phyloP scores from a whole-genome alignment of 331 rosid species.

The Dryas integrifolia region DNA sequence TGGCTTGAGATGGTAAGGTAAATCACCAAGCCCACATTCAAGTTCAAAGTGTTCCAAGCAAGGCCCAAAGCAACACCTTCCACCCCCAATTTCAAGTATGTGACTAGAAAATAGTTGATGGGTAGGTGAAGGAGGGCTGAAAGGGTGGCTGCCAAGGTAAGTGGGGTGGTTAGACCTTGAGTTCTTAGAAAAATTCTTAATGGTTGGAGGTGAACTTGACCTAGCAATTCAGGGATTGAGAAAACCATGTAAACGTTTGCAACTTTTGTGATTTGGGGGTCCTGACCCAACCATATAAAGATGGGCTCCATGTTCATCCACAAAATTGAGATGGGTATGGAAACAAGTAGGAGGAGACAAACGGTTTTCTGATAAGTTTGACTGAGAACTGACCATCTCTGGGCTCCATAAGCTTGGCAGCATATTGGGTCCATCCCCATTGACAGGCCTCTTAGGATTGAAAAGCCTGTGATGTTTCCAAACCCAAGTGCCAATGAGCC shows the following conservation, averaged over 20 bases:
- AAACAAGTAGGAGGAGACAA: slow-evolving; percentile 67
- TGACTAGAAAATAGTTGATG: slow-evolving; percentile 58
- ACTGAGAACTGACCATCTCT: slow-evolving; percentile 64
- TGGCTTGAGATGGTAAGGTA: slow-evolving; percentile 58
- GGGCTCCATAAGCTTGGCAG: slow-evolving; percentile 94
- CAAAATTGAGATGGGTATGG: slow-evolving; percentile 57
- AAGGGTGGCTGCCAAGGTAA: slow-evolving; percentile 60
- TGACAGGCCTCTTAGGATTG: slow-evolving; percentile 71
- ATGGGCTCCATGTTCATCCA: slow-evolving; percentile 75
- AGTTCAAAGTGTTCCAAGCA: slow-evolving; percentile 70
- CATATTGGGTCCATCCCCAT: slow-evolving; percentile 97
- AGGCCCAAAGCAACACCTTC: slow-evolving; percentile 74
- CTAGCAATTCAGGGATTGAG: slow-evolving; percentile 85
- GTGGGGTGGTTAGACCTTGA: slow-evolving; percentile 73
- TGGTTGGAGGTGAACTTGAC: slow-evolving; percentile 74
- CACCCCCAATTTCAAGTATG: slow-evolving; percentile 61
- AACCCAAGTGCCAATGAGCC: slow-evolving; percentile 86
- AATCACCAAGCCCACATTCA: slow-evolving; percentile 51
- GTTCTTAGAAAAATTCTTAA: slow-evolving; percentile 67
- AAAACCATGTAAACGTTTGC: slow-evolving; percentile 70
- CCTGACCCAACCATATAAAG: slow-evolving; percentile 74
- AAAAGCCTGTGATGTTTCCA: slow-evolving; percentile 69
- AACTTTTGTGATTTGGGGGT: slow-evolving; percentile 67
- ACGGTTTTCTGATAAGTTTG: slow-evolving; percentile 68
- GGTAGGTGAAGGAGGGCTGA: slow-evolving; percentile 75